Evolutionary conservation across 1,284 basidiomycete species (phyloP).

Genomic region (Malassezia dermatis): DNA sequence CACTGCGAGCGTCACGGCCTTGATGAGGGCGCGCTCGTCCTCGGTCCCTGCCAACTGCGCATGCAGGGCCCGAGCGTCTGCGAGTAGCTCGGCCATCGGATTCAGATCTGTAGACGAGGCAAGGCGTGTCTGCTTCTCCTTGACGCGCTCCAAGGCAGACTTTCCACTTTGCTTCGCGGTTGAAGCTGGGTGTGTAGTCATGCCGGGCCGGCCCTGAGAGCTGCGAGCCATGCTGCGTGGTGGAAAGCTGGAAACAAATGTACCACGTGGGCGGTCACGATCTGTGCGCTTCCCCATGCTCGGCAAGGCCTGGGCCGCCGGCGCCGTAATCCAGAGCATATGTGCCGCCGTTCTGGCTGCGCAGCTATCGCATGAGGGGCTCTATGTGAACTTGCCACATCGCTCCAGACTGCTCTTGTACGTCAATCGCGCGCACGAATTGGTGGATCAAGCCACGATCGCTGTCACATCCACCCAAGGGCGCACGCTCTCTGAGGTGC

Average conservation of each 20-base stretch:
- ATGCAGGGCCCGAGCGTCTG: background rate
- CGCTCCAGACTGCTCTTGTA: background rate
- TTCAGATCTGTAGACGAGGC: slow-evolving; percentile 15
- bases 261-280: background rate
- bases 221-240: background rate
- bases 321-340: background rate
- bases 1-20: slow-evolving; percentile 5
- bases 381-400: slow-evolving; percentile 5
- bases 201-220: background rate
- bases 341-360: background rate
- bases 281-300: background rate
- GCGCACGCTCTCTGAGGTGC: background rate
- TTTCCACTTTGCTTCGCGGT: background rate
- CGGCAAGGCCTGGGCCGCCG: background rate
- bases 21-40: slow-evolving; percentile 1
- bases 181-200: background rate
- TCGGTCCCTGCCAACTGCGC: background rate
- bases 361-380: slow-evolving; percentile 5
- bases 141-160: slow-evolving; percentile 9
- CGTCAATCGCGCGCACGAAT: background rate
- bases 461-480: background rate
- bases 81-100: slow-evolving; percentile 8
- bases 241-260: background rate
- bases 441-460: background rate
- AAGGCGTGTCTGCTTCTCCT: slow-evolving; percentile 9